Evolutionary conservation across 1,284 basidiomycete species (phyloP).

Genomic region (Fomitopsis pinicola): DNA sequence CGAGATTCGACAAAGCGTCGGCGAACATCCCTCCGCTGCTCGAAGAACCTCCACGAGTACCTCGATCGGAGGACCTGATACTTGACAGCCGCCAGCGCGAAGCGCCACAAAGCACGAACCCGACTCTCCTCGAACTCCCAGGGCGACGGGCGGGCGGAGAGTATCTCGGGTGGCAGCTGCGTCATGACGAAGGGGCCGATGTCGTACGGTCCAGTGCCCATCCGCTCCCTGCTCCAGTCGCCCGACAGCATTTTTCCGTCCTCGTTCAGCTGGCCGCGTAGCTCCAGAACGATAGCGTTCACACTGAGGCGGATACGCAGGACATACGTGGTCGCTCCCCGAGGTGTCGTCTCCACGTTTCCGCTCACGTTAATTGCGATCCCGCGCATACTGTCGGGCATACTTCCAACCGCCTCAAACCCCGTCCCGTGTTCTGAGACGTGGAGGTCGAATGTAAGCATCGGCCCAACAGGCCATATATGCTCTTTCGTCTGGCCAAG

Average conservation of each 20-base stretch:
- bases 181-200: neutral
- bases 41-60: constrained; percentile 14
- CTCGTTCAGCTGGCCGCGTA: neutral
- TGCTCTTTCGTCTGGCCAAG: neutral
- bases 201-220: neutral
- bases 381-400: neutral
- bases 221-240: neutral
- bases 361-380: neutral
- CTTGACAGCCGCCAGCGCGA: constrained; percentile 15
- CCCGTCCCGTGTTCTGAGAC: neutral
- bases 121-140: constrained; percentile 12
- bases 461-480: neutral
- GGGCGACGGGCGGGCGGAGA: constrained; percentile 16
- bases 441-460: neutral
- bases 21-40: constrained; percentile 5
- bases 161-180: neutral
- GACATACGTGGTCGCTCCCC: neutral
- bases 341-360: neutral
- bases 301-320: neutral
- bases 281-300: neutral
- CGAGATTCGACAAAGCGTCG: constrained; percentile 5
- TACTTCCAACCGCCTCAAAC: neutral
- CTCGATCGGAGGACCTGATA: constrained; percentile 11
- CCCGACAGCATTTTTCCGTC: neutral
- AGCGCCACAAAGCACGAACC: constrained; percentile 20